Conservation (phyloP, 345 rosid genomes). For the Syzygium aromaticum region DNA sequence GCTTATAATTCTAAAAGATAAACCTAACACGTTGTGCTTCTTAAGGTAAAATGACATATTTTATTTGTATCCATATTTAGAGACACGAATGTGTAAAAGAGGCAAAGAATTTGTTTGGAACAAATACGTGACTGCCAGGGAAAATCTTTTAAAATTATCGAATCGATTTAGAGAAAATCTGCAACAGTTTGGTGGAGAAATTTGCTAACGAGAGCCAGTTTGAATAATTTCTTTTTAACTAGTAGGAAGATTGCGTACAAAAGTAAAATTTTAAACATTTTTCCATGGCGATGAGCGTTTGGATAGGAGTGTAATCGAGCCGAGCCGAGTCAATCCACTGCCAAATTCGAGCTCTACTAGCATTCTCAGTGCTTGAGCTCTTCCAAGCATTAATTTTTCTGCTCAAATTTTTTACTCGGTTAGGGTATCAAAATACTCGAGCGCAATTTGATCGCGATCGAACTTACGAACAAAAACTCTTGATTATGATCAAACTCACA, state of each 20-base stretch:
- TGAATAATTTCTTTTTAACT: background rate
- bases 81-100: background rate
- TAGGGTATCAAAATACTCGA: background rate
- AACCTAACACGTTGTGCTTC: too few relatives aligned
- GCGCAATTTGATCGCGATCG: too few relatives aligned
- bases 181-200: background rate
- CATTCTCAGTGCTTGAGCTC: background rate
- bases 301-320: background rate
- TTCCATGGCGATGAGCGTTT: background rate
- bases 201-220: background rate
- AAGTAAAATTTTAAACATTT: background rate
- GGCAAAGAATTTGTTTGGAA: background rate
- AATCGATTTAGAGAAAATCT: background rate
- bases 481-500: too few relatives aligned
- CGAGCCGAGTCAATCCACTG: accelerated
- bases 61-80: background rate
- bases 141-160: too few relatives aligned
- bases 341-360: background rate
- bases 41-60: too few relatives aligned
- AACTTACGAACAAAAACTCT: background rate
- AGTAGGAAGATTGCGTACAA: background rate
- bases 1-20: too few relatives aligned
- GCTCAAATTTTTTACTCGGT: background rate
- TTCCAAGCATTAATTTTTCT: background rate
- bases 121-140: background rate